Percentiles rank a stretch among this genome's conserved stretches.
Conservation (phyloP, 2,329 filamentous ascomycete genomes). For the Colletotrichum kahawae region DNA sequence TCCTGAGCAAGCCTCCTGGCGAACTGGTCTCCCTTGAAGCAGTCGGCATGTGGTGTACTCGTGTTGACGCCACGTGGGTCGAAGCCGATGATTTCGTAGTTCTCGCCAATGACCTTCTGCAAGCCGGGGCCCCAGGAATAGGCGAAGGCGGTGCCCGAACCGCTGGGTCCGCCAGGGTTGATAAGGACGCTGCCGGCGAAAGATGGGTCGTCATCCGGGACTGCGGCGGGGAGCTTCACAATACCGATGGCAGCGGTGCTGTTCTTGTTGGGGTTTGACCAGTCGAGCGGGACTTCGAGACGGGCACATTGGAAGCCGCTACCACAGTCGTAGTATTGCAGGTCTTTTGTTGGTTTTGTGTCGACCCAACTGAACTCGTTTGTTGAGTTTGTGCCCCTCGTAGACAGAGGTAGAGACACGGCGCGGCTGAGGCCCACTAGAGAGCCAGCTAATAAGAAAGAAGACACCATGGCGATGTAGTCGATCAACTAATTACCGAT, state of each 20-base stretch:
- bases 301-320: slow-evolving; percentile 42
- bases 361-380: slow-evolving; percentile 37
- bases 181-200: slow-evolving; percentile 39
- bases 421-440: not conserved
- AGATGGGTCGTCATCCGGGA: slow-evolving; percentile 31
- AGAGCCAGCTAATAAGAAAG: not conserved
- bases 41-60: slow-evolving; percentile 35
- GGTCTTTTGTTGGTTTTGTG: slow-evolving; percentile 35
- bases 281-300: slow-evolving; percentile 48
- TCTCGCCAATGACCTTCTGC: slow-evolving; percentile 28
- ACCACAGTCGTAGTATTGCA: slow-evolving; percentile 46
- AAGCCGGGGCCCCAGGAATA: slow-evolving; percentile 23
- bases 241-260: slow-evolving; percentile 36
- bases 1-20: slow-evolving; percentile 28
- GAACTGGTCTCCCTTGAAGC: slow-evolving; percentile 30
- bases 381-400: not conserved
- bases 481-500: accelerated
- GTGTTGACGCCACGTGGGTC: slow-evolving; percentile 39
- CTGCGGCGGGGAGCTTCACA: slow-evolving; percentile 34
- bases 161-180: slow-evolving; percentile 44
- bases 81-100: slow-evolving; percentile 40
- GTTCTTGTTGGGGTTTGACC: slow-evolving; percentile 29
- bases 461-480: not conserved
- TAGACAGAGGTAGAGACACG: not conserved
- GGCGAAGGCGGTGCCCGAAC: slow-evolving; percentile 31